These are phyloP conservation scores for Metroxylon sagu DNA, from an alignment of 176 grass and related monocot genomes.

Conservation along the genomic window DNA sequence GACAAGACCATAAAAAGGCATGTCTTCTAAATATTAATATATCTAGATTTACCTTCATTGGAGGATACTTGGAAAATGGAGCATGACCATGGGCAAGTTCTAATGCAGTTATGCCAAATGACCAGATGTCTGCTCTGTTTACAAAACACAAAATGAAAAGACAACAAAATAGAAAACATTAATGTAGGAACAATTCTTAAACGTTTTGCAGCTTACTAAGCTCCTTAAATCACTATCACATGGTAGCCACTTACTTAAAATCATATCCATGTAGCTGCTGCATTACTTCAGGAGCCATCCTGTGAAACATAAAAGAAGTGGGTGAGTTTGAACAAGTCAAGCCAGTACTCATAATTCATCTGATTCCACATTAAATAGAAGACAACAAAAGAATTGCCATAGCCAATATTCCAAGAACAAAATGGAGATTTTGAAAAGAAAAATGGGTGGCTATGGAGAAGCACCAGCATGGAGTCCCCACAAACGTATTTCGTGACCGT, in stretches of 20 bases:
- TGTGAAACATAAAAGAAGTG: slow-evolving; percentile 15
- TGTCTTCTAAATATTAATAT: slow-evolving; percentile 10
- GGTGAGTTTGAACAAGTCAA: too few relatives aligned
- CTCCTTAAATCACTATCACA: slow-evolving; percentile 16
- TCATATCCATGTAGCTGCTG: slow-evolving; percentile 98
- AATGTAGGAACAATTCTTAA: neutral
- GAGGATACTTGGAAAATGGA: slow-evolving; percentile 95
- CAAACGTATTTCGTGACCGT: slow-evolving; percentile 90
- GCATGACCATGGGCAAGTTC: slow-evolving; percentile 96
- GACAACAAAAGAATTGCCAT: too few relatives aligned
- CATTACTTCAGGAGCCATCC: slow-evolving; percentile 99
- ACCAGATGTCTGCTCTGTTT: slow-evolving; percentile 96
- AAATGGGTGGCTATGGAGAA: neutral
- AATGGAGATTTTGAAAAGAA: too few relatives aligned
- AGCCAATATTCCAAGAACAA: too few relatives aligned
- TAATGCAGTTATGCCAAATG: slow-evolving; percentile 94
- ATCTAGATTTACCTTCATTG: slow-evolving; percentile 60
- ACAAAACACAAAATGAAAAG: slow-evolving; percentile 2
- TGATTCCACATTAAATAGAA: too few relatives aligned
- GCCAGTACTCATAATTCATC: too few relatives aligned
- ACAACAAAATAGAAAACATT: slow-evolving; percentile 1
- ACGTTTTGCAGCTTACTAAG: slow-evolving; percentile 13
- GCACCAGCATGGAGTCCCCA: slow-evolving; percentile 95
- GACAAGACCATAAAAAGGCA: too few relatives aligned
- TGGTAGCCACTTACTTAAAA: slow-evolving; percentile 64